phyloP scores from a whole-genome alignment of 257 asterid species.

The Handroanthus guayacan region DNA sequence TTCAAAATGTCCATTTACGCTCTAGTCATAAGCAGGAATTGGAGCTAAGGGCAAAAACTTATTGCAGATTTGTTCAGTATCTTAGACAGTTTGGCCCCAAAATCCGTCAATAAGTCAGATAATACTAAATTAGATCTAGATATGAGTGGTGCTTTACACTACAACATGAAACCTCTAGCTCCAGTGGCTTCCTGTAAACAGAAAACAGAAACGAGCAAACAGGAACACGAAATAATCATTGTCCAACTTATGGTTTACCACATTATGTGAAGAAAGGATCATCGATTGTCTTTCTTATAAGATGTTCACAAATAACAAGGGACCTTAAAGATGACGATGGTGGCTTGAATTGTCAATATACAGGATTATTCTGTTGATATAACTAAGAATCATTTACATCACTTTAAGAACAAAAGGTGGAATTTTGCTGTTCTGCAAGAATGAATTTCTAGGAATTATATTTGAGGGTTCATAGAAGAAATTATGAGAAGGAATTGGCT shows the following conservation, averaged over 20 bases:
- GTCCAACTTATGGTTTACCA: not conserved
- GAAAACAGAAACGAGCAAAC: constrained; percentile 2
- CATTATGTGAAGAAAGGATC: not conserved
- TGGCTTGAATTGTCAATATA: not conserved
- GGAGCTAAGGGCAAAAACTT: not conserved
- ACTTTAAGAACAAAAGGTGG: constrained; percentile 3
- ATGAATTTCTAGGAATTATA: constrained; percentile 10
- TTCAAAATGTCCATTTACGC: not conserved
- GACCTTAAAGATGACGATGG: constrained; percentile 2
- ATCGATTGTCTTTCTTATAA: not conserved
- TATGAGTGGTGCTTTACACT: not conserved
- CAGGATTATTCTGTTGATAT: not conserved
- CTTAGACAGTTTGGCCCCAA: not conserved
- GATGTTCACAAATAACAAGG: constrained; percentile 19
- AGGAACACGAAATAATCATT: not conserved
- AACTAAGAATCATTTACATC: not conserved
- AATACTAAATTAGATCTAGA: not conserved
- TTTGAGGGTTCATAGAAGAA: constrained; percentile 17
- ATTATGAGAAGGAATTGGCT: constrained; percentile 12
- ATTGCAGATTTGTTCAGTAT: not conserved
- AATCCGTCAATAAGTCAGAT: not conserved
- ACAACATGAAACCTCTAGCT: constrained; percentile 21
- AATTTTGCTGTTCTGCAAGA: not conserved
- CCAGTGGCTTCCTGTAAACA: not conserved
- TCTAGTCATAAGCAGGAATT: not conserved